Evolutionary conservation across 1,139 yeast species (phyloP).

Genomic region (Magnusiomyces paraingens): DNA sequence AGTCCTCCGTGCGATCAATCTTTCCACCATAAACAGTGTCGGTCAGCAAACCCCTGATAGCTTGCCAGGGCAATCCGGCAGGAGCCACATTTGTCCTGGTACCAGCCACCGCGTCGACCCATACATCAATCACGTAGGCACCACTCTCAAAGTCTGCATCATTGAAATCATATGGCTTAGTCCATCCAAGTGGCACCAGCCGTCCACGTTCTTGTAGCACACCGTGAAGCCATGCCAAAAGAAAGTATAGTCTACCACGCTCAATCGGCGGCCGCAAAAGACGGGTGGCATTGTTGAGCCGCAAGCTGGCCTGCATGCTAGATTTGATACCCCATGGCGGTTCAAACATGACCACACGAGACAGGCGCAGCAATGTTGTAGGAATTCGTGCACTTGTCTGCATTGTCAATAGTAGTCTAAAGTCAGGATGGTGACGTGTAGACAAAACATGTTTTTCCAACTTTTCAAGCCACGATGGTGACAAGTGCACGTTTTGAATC

Average conservation of each 20-base stretch:
- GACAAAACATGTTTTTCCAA: constrained; percentile 44
- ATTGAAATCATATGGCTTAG: constrained; percentile 57
- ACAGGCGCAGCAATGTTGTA: constrained; percentile 44
- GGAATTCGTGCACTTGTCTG: constrained; percentile 49
- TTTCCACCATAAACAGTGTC: constrained; percentile 71
- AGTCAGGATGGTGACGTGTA: constrained; percentile 29
- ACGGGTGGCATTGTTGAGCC: constrained; percentile 23
- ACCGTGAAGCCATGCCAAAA: constrained; percentile 67
- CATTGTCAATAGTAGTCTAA: constrained; percentile 58
- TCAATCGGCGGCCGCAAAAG: constrained; percentile 38
- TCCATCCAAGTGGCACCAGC: constrained; percentile 59
- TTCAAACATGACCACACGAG: constrained; percentile 54
- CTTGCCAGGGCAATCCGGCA: constrained; percentile 51
- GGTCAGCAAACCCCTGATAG: constrained; percentile 45
- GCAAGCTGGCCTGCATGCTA: constrained; percentile 37
- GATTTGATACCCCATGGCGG: constrained; percentile 54
- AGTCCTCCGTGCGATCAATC: constrained; percentile 47
- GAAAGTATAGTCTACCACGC: constrained; percentile 44
- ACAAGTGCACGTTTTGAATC: constrained; percentile 72
- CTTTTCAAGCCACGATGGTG: constrained; percentile 54
- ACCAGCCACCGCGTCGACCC: constrained; percentile 32
- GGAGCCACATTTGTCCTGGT: constrained; percentile 42
- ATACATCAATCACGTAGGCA: constrained; percentile 39
- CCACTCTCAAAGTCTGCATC: constrained; percentile 66
- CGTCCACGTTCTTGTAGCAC: constrained; percentile 52